These are phyloP conservation scores for Brasenia schreberi DNA, from an alignment of 164 flowering plant species.

Conservation along the genomic window DNA sequence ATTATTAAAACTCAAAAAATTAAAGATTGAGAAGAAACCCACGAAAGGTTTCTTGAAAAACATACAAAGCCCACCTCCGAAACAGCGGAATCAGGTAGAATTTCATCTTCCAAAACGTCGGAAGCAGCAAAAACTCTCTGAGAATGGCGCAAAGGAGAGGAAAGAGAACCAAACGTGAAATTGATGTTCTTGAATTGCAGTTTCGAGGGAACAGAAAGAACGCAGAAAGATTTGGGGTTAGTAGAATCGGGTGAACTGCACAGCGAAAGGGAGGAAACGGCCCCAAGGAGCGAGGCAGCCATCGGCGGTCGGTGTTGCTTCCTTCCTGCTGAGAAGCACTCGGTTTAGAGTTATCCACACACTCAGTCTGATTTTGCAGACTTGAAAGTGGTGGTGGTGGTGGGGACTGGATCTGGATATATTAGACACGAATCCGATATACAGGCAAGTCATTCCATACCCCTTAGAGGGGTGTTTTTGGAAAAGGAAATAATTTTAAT, in stretches of 20 bases:
- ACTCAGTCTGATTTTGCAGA: too few species aligned
- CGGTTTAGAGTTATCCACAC: not conserved
- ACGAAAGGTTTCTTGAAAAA: not conserved
- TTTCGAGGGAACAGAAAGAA: conserved; percentile 10
- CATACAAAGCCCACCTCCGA: conserved; percentile 1
- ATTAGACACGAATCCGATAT: too few species aligned
- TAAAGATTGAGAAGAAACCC: not conserved
- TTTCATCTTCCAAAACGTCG: conserved; percentile 33
- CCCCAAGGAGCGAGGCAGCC: conserved; percentile 31
- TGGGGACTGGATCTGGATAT: too few species aligned
- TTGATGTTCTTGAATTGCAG: conserved; percentile 12
- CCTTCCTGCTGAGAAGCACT: conserved; percentile 3
- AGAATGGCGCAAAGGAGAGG: conserved; percentile 2
- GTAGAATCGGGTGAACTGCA: conserved; percentile 16
- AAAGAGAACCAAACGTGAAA: not conserved
- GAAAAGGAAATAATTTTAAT: too few species aligned
- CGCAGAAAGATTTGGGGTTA: conserved; percentile 22
- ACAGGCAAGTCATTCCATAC: too few species aligned
- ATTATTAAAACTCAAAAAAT: conserved; percentile 1
- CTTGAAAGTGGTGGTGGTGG: too few species aligned
- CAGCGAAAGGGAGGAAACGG: conserved; percentile 24
- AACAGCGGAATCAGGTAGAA: not conserved
- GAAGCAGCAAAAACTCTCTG: conserved; percentile 51
- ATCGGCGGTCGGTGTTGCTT: not conserved
- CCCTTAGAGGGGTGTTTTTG: too few species aligned